Conservation (phyloP, 805 yeast genomes). For the Metschnikowia vanudenii region DNA sequence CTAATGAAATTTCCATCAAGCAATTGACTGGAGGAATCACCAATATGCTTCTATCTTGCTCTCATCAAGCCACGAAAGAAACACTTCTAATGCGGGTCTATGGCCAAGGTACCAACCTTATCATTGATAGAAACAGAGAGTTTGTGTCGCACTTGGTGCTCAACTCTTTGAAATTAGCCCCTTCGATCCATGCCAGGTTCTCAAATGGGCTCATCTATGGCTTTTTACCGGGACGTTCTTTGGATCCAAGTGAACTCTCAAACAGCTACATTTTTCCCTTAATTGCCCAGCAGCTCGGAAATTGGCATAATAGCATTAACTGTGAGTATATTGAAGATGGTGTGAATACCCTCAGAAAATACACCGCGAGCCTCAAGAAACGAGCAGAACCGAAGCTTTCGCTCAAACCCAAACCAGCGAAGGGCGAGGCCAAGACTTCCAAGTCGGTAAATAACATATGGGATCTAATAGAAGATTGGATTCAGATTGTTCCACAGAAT, state of each 20-base stretch:
- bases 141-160: conserved; percentile 67
- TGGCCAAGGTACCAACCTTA: conserved; percentile 69
- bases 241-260: conserved; percentile 54
- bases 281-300: conserved; percentile 65
- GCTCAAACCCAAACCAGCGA: conserved; percentile 1
- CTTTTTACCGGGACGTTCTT: conserved; percentile 61
- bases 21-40: conserved; percentile 64
- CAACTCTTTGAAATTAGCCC: conserved; percentile 60
- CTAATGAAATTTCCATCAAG: conserved; percentile 32
- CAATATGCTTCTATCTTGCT: conserved; percentile 54
- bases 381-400: conserved; percentile 1
- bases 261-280: conserved; percentile 48
- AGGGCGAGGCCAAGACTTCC: conserved; percentile 9
- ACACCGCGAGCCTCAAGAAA: conserved; percentile 22
- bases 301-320: conserved; percentile 60
- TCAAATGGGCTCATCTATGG: conserved; percentile 75
- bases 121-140: conserved; percentile 73
- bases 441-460: conserved; percentile 48
- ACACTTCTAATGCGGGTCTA: conserved; percentile 63
- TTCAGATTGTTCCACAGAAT: conserved; percentile 55
- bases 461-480: conserved; percentile 64
- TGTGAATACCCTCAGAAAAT: conserved; percentile 37
- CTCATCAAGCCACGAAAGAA: conserved; percentile 28
- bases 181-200: conserved; percentile 64
- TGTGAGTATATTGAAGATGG: conserved; percentile 48